These are phyloP conservation scores for Syzygium malaccense DNA, from an alignment of 441 rosid genomes.

Conservation along the genomic window DNA sequence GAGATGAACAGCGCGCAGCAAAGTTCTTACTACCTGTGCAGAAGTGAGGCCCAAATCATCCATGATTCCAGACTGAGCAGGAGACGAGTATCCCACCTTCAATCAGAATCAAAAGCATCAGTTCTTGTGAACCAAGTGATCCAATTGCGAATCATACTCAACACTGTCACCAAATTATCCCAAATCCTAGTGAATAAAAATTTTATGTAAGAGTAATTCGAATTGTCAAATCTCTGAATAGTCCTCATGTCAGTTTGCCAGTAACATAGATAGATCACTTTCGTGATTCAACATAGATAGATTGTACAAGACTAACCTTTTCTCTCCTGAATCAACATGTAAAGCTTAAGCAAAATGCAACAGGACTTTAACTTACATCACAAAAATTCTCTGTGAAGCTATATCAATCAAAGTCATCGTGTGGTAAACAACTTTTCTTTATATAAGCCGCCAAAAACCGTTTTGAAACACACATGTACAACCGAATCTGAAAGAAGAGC, in stretches of 20 bases:
- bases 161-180: background rate
- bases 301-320: background rate
- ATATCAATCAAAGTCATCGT: background rate
- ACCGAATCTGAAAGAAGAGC: background rate
- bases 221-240: background rate
- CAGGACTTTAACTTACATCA: background rate
- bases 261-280: background rate
- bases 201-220: background rate
- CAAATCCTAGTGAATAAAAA: background rate
- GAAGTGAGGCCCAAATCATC: constrained; percentile 38
- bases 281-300: no score
- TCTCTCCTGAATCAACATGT: background rate
- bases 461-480: background rate
- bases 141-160: background rate
- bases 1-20: background rate
- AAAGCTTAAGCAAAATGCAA: background rate
- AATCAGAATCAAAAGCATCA: background rate
- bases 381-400: background rate
- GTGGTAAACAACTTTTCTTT: background rate
- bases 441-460: background rate
- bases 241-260: background rate
- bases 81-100: constrained; percentile 42
- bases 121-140: background rate
- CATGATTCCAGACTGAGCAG: constrained; percentile 34
- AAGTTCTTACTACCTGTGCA: constrained; percentile 13